Base-by-base conservation (phyloP, 208 protist genomes). In the Trypanosoma scelopori region DNA sequence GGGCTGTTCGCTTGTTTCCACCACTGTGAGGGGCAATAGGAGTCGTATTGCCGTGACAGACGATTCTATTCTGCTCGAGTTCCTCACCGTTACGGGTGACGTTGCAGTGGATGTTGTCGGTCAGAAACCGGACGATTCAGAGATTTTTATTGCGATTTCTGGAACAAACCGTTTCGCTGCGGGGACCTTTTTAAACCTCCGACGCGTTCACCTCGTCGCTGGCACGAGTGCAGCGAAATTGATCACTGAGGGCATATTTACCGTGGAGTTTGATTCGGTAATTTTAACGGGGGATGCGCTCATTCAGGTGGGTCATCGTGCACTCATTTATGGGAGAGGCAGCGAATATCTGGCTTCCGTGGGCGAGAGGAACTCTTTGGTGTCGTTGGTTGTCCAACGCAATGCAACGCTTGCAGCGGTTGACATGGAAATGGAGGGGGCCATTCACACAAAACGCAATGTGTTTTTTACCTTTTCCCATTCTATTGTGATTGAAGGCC, bases 21-120 rank as follows among this genome's bases (percentile, higher is more conserved):
- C 74, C 22, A 74, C 47, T 39, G 56, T 83, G n/a, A 61, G 52
- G 55, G 85, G 85, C 18, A 60, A 67, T 35, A 15, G 23, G n/a
- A 79, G 85, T 41, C 47, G 65, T 50, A 18, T 91, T 35, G 30
- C 58, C 48, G 41, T 91, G 13, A 39, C 60, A 27, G 85, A 79
- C 22, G 70, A 84, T 46, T 75, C 77, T 22, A 50, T 75, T 5
- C 51, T 84, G 50, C 74, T 91, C 25, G 81, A 91, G 71, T 91
- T 81, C 12, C 56, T 85, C 18, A 75, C n/a, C 16, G 47, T 88
- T 60, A 60, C 58, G 6, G 85, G 79, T 45, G 49, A 63, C 35
- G 52, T 89, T 15, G 55, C 16, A 18, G 47, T 76, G 18, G 16
- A 57, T 48, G 66, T 82, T 52, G 46, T 74, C 37, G 59, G 71